phyloP scores from a whole-genome alignment of 345 rosid genomes.

The Laguncularia racemosa region DNA sequence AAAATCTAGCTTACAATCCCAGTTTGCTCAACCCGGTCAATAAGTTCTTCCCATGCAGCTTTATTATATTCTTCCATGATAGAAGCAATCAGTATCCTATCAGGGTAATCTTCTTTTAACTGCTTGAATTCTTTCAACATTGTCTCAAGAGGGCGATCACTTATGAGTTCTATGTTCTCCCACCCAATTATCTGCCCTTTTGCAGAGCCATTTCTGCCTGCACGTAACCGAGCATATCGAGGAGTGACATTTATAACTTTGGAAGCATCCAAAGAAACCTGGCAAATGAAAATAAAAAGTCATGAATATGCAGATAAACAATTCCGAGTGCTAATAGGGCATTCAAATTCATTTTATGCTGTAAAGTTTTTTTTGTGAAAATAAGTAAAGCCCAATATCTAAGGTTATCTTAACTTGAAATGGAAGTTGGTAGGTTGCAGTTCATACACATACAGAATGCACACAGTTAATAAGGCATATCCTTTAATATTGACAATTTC shows the following conservation, averaged over 20 bases:
- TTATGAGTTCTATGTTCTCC: conserved; percentile 96
- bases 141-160: conserved; percentile 89
- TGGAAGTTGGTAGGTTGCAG: too few species aligned
- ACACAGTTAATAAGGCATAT: too few species aligned
- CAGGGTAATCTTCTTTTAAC: conserved; percentile 78
- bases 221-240: conserved; percentile 71
- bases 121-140: conserved; percentile 87
- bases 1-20: conserved; percentile 63
- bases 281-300: conserved; percentile 14
- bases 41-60: conserved; percentile 94
- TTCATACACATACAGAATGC: too few species aligned
- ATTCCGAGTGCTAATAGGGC: too few species aligned
- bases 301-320: background rate
- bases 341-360: too few species aligned
- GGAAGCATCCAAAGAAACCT: conserved; percentile 92
- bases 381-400: background rate
- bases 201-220: conserved; percentile 66
- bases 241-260: conserved; percentile 95
- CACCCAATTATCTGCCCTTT: conserved; percentile 89
- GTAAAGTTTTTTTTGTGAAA: background rate
- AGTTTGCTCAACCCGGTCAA: conserved; percentile 91
- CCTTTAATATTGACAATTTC: too few species aligned
- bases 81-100: conserved; percentile 90
- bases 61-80: conserved; percentile 93
- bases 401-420: too few species aligned